Evolutionary conservation across 345 rosid species (phyloP), one percentile per base, ranked within the genome.

Genomic region (Dipteronia sinensis): DNA sequence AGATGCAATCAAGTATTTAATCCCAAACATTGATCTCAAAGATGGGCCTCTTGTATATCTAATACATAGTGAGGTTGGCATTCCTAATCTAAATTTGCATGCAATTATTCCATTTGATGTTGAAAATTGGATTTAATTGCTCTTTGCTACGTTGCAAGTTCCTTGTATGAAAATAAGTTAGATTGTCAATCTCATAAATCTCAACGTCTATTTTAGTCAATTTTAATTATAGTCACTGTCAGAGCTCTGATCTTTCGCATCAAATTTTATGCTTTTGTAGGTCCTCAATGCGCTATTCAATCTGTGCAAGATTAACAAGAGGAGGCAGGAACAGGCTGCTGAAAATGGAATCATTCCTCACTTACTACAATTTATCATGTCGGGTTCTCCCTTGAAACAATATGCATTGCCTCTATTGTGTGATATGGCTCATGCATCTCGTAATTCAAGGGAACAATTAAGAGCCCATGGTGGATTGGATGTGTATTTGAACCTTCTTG

Each of bases 351-450:
- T 97, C 70, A 91, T 97, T 83, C 98, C 99, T 23, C 99, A 97
- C 82, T 86, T 97, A 83, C 89, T 94, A 98, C 90, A 85, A 76
- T 86, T 97, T 80, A 91, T 97, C 62, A 86, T 89, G 86, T 84
- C 95, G 25, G 91, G 82, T 73, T 94, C 98, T 77, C 89, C 91
- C 47, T 85, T 97, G 76, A 97, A 91, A 83, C 95, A 85, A 69
- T 83, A 85, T 77, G 99, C 99, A 20, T 85, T 97, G 84, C 96
- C 99, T 67, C 87, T 94, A 64, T 83, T 97, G 55, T 97, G 99
- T 79, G 99, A 97, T 84, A 97, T 97, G 99, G 99, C 99, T 64
- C 99, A 94, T 82, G 99, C 99, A 11, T 97, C 99, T 12, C 97
- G 94, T 66, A 94, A 93, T 80, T 93, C 99, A 62, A 90, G 99